Conservation (phyloP, 1,284 basidiomycete species). For the Apiotrichum porosum region DNA sequence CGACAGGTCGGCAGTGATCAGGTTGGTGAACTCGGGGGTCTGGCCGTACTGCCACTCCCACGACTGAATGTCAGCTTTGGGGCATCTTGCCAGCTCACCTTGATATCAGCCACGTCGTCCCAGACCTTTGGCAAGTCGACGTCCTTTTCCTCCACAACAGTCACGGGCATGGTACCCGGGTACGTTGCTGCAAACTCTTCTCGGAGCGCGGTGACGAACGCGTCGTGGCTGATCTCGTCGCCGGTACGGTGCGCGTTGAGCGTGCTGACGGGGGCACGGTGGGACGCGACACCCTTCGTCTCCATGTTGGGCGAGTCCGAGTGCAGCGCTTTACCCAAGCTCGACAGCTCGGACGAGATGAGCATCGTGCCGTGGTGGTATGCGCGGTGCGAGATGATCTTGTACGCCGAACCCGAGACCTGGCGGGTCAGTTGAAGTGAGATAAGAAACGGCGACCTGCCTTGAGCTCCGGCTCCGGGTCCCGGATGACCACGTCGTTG, state of each 20-base stretch:
- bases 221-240: conserved; percentile 56
- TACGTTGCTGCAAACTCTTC: conserved; percentile 67
- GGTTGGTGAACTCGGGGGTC: conserved; percentile 78
- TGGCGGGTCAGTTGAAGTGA: conserved; percentile 44
- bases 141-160: conserved; percentile 52
- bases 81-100: background rate
- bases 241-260: conserved; percentile 57
- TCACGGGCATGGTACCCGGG: conserved; percentile 47
- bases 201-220: conserved; percentile 68
- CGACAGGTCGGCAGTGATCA: conserved; percentile 30
- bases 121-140: conserved; percentile 57
- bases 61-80: conserved; percentile 52
- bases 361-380: conserved; percentile 99
- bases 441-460: too few species aligned
- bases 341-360: conserved; percentile 69
- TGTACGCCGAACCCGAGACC: conserved; percentile 97
- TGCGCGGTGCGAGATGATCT: conserved; percentile 82
- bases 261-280: conserved; percentile 83
- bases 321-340: conserved; percentile 66
- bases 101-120: conserved; percentile 61
- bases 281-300: conserved; percentile 82
- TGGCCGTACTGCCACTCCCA: conserved; percentile 95
- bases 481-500: conserved; percentile 77
- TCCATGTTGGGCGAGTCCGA: conserved; percentile 65
- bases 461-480: conserved; percentile 60